Evolutionary conservation across 176 grass and related monocot genomes (phyloP).

Genomic region (Aegilops tauschii): DNA sequence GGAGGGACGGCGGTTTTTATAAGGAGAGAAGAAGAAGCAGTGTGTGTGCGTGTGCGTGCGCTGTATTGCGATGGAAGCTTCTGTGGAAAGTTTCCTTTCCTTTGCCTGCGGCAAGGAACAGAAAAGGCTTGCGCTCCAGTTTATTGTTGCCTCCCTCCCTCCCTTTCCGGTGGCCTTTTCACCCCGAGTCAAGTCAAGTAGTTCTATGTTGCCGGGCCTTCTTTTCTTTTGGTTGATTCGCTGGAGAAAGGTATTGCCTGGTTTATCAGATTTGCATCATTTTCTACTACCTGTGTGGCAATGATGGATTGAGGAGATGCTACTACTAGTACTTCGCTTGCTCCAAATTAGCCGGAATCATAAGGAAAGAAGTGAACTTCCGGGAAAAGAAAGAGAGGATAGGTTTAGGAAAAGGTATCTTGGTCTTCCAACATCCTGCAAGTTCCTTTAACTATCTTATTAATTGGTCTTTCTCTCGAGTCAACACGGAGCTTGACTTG

Average conservation of each 20-base stretch:
- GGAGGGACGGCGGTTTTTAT: conserved; percentile 27
- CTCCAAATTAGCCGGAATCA: not conserved
- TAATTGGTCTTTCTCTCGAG: no score
- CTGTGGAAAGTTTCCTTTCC: not conserved
- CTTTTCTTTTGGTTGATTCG: conserved; percentile 6
- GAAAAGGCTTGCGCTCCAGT: not conserved
- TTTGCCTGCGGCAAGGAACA: conserved; percentile 27
- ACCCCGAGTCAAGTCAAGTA: conserved; percentile 3
- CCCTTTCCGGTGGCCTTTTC: conserved; percentile 21
- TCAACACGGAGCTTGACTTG: no score
- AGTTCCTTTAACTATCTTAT: no score
- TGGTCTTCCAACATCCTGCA: no score
- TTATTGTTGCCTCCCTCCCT: not conserved
- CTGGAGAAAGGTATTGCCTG: conserved; percentile 21
- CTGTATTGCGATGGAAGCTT: conserved; percentile 6
- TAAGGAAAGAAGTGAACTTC: not conserved
- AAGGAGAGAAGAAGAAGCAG: not conserved
- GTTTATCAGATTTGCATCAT: conserved; percentile 9
- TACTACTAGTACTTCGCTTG: not conserved
- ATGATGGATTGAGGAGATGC: no score
- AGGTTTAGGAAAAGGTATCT: not conserved
- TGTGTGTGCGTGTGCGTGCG: no score
- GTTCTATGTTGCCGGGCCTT: not conserved
- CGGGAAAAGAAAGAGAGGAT: not conserved
- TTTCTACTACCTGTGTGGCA: not conserved